Evolutionary conservation across 1,139 yeast species (phyloP), one percentile per base, ranked within the genome.

Genomic region (Blastobotrys ciferrii): DNA sequence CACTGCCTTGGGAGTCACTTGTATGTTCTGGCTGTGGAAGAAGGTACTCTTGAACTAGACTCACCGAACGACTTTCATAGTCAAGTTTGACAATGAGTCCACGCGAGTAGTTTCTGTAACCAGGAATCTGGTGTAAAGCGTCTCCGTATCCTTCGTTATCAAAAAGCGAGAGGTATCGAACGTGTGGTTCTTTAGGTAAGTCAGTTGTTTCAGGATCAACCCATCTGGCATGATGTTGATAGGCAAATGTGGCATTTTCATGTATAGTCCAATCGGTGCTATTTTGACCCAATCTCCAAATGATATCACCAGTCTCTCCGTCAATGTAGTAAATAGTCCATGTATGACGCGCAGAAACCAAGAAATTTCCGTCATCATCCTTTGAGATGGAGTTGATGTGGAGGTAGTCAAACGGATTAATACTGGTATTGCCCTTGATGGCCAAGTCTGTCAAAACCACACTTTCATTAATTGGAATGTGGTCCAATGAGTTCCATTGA

Each of bases 351-450:
- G 73, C 70, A 2, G 73, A 68, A 14, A 71, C 41, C 28, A 70
- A 47, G 53, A 68, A 71, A 52, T 70, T 66, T n/a, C 74, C 74
- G 41, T 66, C 53, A 12, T 57, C 65, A 54, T 71, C 73, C 50
- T 71, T 71, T 47, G 70, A 74, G 32, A 71, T 71, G 0, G 74
- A 71, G 47, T 71, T 71, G 51, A 71, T 69, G 51, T 71, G 75
- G 63, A 71, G 69, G 52, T 67, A 71, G 52, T 71, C 75, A 72
- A 73, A 71, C 6, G 75, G 73, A 52, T 65, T 68, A 45, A 66
- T 59, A 4, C 73, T 65, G 42, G 64, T 63, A 49, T 52, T 58
- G 1, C 73, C 74, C 19, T 61, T 52, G n/a, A 71, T 74, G 4
- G 69, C 70, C 15, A 65, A 64, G 18, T 63, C 47, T 11, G 40